phyloP scores from a whole-genome alignment of 2,329 filamentous ascomycete genomes.

The Teratosphaeria epicoccoides region DNA sequence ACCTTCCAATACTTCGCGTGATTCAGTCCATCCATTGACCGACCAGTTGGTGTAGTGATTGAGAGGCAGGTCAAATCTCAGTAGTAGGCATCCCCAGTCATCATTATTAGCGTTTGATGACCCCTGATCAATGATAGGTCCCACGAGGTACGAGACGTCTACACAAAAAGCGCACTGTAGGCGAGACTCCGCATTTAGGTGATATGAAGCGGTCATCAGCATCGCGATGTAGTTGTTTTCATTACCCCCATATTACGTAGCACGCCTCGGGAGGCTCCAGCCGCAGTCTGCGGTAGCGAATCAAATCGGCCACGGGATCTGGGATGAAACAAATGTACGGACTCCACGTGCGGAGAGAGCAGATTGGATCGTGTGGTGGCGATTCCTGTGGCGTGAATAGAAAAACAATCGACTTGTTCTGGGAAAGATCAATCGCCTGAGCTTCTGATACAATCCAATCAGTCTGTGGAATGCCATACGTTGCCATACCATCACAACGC shows the following conservation, averaged over 20 bases:
- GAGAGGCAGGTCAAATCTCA: too few species aligned
- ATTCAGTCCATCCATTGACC: background rate
- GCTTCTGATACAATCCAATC: too few species aligned
- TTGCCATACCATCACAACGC: background rate
- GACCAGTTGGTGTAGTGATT: too few species aligned
- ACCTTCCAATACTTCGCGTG: background rate
- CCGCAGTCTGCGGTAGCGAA: background rate
- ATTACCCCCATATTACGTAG: background rate
- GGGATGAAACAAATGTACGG: background rate
- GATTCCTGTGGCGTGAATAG: background rate
- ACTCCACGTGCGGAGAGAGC: background rate
- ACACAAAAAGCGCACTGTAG: background rate
- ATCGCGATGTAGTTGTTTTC: background rate
- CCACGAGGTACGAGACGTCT: background rate
- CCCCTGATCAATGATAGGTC: too few species aligned
- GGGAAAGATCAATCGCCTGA: too few species aligned
- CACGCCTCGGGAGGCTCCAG: background rate
- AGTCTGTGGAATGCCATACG: too few species aligned
- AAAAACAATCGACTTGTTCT: background rate
- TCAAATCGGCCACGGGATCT: background rate
- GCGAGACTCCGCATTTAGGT: background rate
- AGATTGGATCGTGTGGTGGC: background rate
- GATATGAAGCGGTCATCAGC: background rate
- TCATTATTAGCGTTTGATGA: too few species aligned
- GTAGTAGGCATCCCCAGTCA: too few species aligned